These are phyloP conservation scores for Cucumis hystrix DNA, from an alignment of 306 rosid species.

Conservation along the genomic window DNA sequence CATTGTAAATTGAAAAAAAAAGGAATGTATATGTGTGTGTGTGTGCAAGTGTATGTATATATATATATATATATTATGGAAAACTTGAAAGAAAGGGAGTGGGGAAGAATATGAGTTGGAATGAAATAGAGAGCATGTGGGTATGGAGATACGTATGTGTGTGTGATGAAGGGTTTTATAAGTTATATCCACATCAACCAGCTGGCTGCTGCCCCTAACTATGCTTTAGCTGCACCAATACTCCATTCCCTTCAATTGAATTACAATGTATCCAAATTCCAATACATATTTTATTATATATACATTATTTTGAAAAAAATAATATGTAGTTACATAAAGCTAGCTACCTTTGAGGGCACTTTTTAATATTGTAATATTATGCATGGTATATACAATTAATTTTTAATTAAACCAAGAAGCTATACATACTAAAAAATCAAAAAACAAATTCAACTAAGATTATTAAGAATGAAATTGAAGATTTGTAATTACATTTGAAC, in stretches of 20 bases:
- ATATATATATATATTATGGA: background rate
- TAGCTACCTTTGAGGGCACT: background rate
- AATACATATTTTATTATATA: background rate
- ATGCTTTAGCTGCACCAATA: background rate
- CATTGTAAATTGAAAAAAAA: too few relatives aligned
- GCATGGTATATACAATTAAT: too few relatives aligned
- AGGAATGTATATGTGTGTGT: too few relatives aligned
- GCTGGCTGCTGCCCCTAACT: background rate
- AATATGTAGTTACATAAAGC: background rate
- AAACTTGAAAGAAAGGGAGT: background rate
- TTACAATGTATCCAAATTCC: background rate
- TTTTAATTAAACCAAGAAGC: too few relatives aligned
- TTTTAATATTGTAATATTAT: background rate
- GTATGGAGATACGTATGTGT: background rate
- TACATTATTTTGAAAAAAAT: background rate
- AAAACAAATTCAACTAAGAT: too few relatives aligned
- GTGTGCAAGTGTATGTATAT: too few relatives aligned
- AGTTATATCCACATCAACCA: conserved; percentile 2
- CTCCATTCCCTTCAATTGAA: background rate
- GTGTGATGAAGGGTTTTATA: background rate
- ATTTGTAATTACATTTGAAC: too few relatives aligned
- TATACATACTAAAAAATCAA: too few relatives aligned
- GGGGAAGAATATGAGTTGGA: background rate
- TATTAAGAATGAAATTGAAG: too few relatives aligned
- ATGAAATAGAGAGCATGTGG: conserved; percentile 1